Base-by-base conservation (phyloP, 768 basidiomycete species). In the Suillus subaureus region DNA sequence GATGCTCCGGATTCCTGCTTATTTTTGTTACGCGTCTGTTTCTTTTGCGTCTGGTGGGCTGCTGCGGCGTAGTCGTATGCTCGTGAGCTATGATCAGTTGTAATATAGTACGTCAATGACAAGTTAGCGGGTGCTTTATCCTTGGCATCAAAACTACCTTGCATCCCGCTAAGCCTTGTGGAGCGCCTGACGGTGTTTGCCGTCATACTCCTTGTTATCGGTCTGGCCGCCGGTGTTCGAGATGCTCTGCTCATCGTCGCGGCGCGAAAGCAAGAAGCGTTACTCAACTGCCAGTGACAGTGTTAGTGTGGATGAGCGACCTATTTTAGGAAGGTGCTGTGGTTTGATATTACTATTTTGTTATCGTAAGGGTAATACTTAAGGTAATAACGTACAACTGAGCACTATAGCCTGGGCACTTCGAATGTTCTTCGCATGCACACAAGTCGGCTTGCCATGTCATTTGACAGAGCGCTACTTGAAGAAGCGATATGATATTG, bases 281-380 rank as follows among this genome's bases (percentile, higher is more conserved):
- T 26, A 15, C 5, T 7, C 9, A 35, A 35, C 4, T 35, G 33
- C 6, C 1, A 9, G 35, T 35, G 35, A 23, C n/a, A 47, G 13
- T 6, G 47, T 49, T 52, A 28, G 16, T 2, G 8, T 52, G 33
- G 7, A 35, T 68, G 69, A 67, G 66, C 42, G 7, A 60, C 26
- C 73, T 69, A 15, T 1, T 67, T 78, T 78, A 71, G 71, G 75
- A 76, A 75, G 70, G 76, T 77, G 18, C 70, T 73, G 76, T 78
- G 61, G 61, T 69, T 61, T 63, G 28, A n/a, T 67, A 68, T 74
- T 70, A 66, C 31, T 31, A 18, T 33, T 33, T 47, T 62, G 61
- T 35, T 8, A 31, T 12, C 66, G n/a, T 4, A n/a, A 7, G 1
- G 33, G 33, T 35, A 35, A 35, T 11, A 35, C 35, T 35, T 35